Percentiles rank a stretch among this genome's conserved stretches.
phyloP scores from a whole-genome alignment of 306 rosid genomes.

The Citrullus colocynthis region DNA sequence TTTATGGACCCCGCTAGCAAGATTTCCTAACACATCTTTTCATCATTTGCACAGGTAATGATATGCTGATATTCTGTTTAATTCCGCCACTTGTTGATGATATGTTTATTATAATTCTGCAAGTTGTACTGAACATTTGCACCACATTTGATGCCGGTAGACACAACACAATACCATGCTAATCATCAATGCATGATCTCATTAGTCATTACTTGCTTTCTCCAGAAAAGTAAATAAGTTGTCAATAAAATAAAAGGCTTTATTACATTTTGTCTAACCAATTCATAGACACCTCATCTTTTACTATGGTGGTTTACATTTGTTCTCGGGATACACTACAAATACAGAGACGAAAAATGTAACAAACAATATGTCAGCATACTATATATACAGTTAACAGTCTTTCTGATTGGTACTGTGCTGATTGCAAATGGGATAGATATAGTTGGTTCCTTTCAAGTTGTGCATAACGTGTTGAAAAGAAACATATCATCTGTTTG shows the following conservation, averaged over 20 bases:
- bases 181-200: background rate
- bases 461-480: background rate
- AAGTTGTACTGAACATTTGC: slow-evolving; percentile 14
- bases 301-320: background rate
- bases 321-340: background rate
- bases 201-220: background rate
- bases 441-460: background rate
- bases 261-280: background rate
- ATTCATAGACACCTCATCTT: background rate
- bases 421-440: background rate
- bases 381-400: background rate
- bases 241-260: background rate
- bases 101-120: slow-evolving; percentile 16
- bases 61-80: slow-evolving; percentile 16
- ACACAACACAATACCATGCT: slow-evolving; percentile 15
- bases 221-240: background rate
- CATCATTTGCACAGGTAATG: slow-evolving; percentile 27
- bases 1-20: slow-evolving; percentile 45
- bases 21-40: background rate
- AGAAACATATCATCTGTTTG: background rate
- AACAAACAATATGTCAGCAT: slow-evolving; percentile 3
- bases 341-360: background rate
- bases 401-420: background rate
- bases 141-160: background rate
- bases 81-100: background rate